Evolutionary conservation across 768 basidiomycete species (phyloP).

Genomic region (Mycena amicta): DNA sequence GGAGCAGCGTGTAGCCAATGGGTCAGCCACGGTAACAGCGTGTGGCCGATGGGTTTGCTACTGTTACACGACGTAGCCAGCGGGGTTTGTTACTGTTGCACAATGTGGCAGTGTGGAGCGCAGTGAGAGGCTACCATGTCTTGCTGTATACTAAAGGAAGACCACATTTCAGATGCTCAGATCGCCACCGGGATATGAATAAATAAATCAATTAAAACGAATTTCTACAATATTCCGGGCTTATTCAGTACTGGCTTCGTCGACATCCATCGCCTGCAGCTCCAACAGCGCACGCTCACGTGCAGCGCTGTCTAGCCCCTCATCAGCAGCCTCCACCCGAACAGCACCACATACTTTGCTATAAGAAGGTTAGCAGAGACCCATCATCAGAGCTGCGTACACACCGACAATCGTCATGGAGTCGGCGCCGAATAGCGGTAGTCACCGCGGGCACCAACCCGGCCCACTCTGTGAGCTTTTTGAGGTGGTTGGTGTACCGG

Average conservation of each 20-base stretch:
- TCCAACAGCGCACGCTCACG: slow-evolving; percentile 4
- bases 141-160: neutral
- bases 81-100: neutral
- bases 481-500: slow-evolving; percentile 1
- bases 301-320: neutral
- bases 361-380: neutral
- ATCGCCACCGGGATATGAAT: neutral
- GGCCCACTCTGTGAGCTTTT: slow-evolving; percentile 3
- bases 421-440: neutral
- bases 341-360: slow-evolving; percentile 2
- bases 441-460: slow-evolving; percentile 2
- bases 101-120: neutral
- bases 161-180: neutral
- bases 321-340: neutral
- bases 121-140: neutral
- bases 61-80: no score
- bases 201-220: neutral
- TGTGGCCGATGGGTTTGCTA: no score
- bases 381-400: neutral
- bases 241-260: neutral
- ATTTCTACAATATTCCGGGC: neutral
- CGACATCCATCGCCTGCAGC: slow-evolving; percentile 4
- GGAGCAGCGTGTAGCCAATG: neutral
- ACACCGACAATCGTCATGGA: slow-evolving; percentile 11
- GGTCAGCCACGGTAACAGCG: neutral